Evolutionary conservation across 176 grass and related monocot species (phyloP).

Genomic region (Eremochloa ophiuroides): DNA sequence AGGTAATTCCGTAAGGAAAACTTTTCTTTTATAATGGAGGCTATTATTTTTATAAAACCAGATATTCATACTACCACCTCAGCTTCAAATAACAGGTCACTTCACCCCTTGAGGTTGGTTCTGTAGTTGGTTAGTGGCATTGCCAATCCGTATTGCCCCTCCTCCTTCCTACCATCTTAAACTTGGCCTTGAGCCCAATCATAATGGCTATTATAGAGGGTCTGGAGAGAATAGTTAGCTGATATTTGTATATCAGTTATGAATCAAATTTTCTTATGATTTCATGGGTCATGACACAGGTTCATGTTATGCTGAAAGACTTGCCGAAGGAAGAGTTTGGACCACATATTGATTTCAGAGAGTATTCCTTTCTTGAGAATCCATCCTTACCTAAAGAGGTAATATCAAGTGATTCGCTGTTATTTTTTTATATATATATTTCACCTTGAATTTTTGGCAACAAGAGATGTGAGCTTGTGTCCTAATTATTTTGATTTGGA

Average conservation of each 20-base stretch:
- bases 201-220: background rate
- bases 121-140: background rate
- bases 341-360: constrained; percentile 75
- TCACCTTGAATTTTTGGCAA: background rate
- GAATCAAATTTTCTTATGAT: background rate
- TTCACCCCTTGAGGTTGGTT: background rate
- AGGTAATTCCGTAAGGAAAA: constrained; percentile 47
- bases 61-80: background rate
- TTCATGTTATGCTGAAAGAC: constrained; percentile 87
- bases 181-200: background rate
- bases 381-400: constrained; percentile 78
- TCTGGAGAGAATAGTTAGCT: background rate
- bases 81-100: background rate
- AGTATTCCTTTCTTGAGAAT: constrained; percentile 94
- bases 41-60: background rate
- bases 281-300: constrained; percentile 41
- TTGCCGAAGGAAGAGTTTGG: constrained; percentile 78
- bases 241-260: background rate
- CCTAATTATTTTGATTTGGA: constrained; percentile 38
- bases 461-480: background rate
- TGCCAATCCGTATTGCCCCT: background rate
- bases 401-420: constrained; percentile 18
- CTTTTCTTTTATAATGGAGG: background rate
- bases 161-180: background rate
- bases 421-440: background rate